Conservation (phyloP, 148 eudicot species). For the Cornus suecica region DNA sequence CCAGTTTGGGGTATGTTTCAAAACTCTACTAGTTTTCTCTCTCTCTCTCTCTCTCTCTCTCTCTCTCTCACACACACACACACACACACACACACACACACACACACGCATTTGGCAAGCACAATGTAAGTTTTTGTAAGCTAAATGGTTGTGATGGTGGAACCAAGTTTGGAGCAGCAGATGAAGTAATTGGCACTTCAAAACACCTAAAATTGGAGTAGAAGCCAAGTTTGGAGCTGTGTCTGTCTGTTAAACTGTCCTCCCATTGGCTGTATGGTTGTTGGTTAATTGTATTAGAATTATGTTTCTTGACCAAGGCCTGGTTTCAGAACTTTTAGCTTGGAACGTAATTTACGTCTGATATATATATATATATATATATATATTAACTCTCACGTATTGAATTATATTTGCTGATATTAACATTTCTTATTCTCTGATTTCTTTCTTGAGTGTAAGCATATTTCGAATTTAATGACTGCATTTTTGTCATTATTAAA, state of each 20-base stretch:
- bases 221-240: neutral
- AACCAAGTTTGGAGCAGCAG: neutral
- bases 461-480: neutral
- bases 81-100: neutral
- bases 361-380: too few species aligned
- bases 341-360: too few species aligned
- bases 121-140: too few species aligned
- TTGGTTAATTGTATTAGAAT: neutral
- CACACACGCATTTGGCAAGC: too few species aligned
- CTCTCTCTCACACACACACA: neutral
- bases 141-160: neutral
- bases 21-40: too few species aligned
- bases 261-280: neutral
- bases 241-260: neutral
- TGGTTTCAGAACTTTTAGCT: too few species aligned
- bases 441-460: too few species aligned
- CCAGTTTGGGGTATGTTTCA: too few species aligned
- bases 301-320: neutral
- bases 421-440: too few species aligned
- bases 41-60: neutral
- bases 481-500: neutral
- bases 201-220: neutral
- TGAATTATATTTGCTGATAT: too few species aligned
- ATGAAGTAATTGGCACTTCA: neutral
- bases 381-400: too few species aligned